phyloP scores from a whole-genome alignment of 2,329 filamentous ascomycete genomes.

The Domatiomyces catenatus region DNA sequence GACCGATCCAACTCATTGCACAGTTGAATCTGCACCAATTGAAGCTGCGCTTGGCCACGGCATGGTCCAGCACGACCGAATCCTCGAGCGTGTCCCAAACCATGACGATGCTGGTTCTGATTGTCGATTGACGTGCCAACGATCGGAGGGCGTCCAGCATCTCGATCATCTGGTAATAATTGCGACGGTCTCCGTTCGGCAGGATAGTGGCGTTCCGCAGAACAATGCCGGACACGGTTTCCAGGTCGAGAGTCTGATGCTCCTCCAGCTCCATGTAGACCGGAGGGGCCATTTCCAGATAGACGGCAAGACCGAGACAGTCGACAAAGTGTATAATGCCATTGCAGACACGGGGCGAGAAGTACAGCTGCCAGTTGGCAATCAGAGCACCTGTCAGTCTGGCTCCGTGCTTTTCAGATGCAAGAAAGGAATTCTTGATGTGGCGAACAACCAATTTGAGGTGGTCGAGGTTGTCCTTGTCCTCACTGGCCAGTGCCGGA shows the following conservation, averaged over 20 bases:
- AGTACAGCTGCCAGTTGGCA: slow-evolving; percentile 26
- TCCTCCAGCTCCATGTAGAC: slow-evolving; percentile 24
- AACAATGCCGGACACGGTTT: slow-evolving; percentile 25
- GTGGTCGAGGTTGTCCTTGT: neutral
- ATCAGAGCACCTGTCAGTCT: slow-evolving; percentile 28
- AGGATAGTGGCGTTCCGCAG: slow-evolving; percentile 29
- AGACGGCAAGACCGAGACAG: slow-evolving; percentile 26
- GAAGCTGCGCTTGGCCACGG: slow-evolving; percentile 28
- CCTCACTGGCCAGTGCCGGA: neutral
- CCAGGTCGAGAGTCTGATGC: slow-evolving; percentile 21
- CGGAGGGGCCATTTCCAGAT: slow-evolving; percentile 28
- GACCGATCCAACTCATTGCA: slow-evolving; percentile 30
- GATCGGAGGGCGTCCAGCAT: slow-evolving; percentile 30
- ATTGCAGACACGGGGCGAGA: slow-evolving; percentile 19
- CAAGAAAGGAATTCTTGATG: neutral
- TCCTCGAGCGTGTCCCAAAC: slow-evolving; percentile 33
- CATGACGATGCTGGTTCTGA: slow-evolving; percentile 28
- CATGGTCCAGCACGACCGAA: slow-evolving; percentile 24
- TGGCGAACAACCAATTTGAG: neutral
- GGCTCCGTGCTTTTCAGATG: slow-evolving; percentile 1
- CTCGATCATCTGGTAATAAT: slow-evolving; percentile 30
- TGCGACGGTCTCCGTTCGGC: slow-evolving; percentile 26
- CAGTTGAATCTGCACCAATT: slow-evolving; percentile 35
- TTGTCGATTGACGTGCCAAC: slow-evolving; percentile 31
- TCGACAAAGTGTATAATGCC: slow-evolving; percentile 23